A percentile compares a stretch with the other conserved stretches of the same genome.
Evolutionary conservation across 208 protist genomes (phyloP).

Genomic region (Novymonas esmeraldas): DNA sequence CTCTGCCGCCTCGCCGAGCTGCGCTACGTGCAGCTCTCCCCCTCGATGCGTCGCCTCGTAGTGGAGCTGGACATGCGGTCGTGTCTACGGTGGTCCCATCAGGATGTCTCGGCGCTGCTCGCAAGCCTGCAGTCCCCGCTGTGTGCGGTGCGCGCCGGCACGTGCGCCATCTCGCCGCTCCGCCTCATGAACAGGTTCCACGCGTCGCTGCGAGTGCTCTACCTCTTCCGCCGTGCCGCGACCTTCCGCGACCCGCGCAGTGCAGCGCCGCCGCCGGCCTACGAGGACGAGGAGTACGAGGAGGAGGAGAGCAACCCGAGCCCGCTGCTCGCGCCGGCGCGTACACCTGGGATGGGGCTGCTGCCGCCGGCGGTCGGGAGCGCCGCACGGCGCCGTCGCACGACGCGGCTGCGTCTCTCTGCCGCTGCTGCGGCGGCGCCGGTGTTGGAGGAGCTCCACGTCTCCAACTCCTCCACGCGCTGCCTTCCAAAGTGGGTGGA

Average conservation of each 20-base stretch:
- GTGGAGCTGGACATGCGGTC: constrained; percentile 22
- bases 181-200: constrained; percentile 20
- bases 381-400: background rate
- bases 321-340: background rate
- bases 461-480: constrained; percentile 6
- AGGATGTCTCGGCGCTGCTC: constrained; percentile 11
- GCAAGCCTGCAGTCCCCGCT: constrained; percentile 9
- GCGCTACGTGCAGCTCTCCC: constrained; percentile 18
- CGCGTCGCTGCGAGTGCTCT: constrained; percentile 26
- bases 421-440: background rate
- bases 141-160: constrained; percentile 18
- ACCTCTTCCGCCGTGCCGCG: constrained; percentile 10
- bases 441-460: constrained; percentile 28
- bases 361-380: background rate
- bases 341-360: background rate
- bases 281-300: constrained; percentile 35
- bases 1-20: constrained; percentile 17
- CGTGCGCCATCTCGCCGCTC: constrained; percentile 6
- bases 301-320: constrained; percentile 10
- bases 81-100: constrained; percentile 16
- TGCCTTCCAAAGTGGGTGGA: constrained; percentile 18
- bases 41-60: constrained; percentile 7
- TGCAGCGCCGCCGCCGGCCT: background rate
- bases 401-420: constrained; percentile 1
- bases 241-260: constrained; percentile 5